Base-by-base conservation (phyloP, 176 grass and related monocot species). In the Poa annua region DNA sequence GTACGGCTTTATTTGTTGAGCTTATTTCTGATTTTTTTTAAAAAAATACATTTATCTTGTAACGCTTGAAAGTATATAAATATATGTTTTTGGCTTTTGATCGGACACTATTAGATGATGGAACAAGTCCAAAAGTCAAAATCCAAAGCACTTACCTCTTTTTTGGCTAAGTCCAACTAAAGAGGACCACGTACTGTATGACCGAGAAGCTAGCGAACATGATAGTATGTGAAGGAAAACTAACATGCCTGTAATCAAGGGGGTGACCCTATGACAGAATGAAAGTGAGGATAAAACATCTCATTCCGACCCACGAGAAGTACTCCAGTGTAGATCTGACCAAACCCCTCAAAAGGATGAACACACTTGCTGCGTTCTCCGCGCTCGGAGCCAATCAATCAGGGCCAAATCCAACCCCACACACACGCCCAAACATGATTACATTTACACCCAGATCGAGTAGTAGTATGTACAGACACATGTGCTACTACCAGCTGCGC, bases 311-410 rank as follows among this genome's bases (percentile, higher is more conserved):
- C 11, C 64, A 57, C 36, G 12, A 25, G 3, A n/a, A 73, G 35
- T 74, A 64, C 64, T 65, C 78, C 19, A 80, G 72, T 89, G 72
- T 89, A 55, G 84, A 90, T 86, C 74, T 90, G 74, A 63, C 33
- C 69, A 66, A 70, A 44, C 44, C 48, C 72, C 47, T 79, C 51
- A 81, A 72, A 89, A 82, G 83, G 83, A 49, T 35, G 54, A 74
- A 74, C 78, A 73, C 78, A 64, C 64, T 54, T 26, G 83, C 35
- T 71, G 78, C 72, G 32, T 71, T 17, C 47, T 65, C 75, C 54
- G 78, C 78, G 55, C 63, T 64, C 69, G 11, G 6, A 41, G 79
- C 74, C 84, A 86, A 90, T 83, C 79, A 86, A 90, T 83, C 74
- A 60, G 36, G 19, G 74, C 80, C 79, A 90, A 83, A 83, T 90